Conservation (phyloP, 345 rosid genomes). For the Aegle marmelos region DNA sequence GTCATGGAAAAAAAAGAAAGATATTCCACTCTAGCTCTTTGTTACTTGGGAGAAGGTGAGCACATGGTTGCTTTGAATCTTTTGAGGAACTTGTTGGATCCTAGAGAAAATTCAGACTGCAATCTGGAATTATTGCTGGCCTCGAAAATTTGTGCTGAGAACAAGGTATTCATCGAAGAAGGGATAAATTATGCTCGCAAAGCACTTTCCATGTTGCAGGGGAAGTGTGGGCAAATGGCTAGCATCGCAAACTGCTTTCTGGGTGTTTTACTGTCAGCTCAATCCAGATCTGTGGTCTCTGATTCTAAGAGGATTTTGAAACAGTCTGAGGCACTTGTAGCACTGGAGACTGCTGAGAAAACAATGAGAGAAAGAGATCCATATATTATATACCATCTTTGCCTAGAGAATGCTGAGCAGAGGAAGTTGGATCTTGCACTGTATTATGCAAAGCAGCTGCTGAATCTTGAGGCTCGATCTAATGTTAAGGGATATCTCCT, state of each 20-base stretch:
- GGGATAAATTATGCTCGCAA: conserved; percentile 43
- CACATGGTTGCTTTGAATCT: conserved; percentile 56
- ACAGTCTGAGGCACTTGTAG: conserved; percentile 50
- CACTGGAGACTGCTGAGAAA: conserved; percentile 51
- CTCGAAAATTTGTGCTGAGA: conserved; percentile 62
- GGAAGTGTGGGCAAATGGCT: conserved; percentile 38
- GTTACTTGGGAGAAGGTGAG: conserved; percentile 59
- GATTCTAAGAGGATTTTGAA: conserved; percentile 35
- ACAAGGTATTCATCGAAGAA: conserved; percentile 39
- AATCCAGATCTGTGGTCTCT: conserved; percentile 37
- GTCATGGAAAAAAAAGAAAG: conserved; percentile 37
- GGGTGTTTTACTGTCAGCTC: conserved; percentile 46
- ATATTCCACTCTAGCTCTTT: conserved; percentile 49
- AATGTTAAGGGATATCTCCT: conserved; percentile 46
- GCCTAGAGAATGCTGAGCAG: conserved; percentile 68
- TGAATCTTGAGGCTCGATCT: conserved; percentile 55
- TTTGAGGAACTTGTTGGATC: conserved; percentile 45
- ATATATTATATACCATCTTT: conserved; percentile 37
- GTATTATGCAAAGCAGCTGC: conserved; percentile 45
- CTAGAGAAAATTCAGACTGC: conserved; percentile 40
- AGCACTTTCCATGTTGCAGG: conserved; percentile 33
- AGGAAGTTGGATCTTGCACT: conserved; percentile 63
- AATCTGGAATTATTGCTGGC: conserved; percentile 51
- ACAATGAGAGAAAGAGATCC: conserved; percentile 41
- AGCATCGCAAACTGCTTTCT: conserved; percentile 46